Base-by-base conservation (phyloP, 2,329 filamentous ascomycete genomes). In the Fusarium sp. region DNA sequence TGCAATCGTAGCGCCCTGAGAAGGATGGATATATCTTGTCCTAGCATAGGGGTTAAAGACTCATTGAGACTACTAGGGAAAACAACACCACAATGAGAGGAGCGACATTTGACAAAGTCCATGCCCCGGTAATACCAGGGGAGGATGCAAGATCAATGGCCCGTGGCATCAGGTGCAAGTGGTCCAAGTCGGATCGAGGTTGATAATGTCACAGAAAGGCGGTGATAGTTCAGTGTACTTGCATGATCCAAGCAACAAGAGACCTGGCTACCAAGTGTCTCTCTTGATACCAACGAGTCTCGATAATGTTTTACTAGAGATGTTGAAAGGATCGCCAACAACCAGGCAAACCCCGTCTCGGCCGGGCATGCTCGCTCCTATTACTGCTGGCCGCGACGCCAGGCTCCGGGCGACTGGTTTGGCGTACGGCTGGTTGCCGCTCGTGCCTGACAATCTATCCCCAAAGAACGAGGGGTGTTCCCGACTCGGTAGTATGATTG, bases 361-460 rank as follows among this genome's bases (percentile, higher is more conserved):
- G 26, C 44, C 62, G 66, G 66, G 36, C 53, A 21, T 46, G 33
- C 47, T 70, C 43, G 19, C 19, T 19, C 56, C 40, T 67, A 45
- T 69, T 62, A 62, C 53, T 59, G 52, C 19, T 52, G 40, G 62
- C 39, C 45, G 22, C 40, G 55, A 24, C 17, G 45, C 53, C 53
- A 56, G 66, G 52, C 62, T 50, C 66, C 66, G 52, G 52, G 46
- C 40, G 46, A 70, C 62, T 69, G 67, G 67, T 56, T 67, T 69
- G 66, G 65, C 65, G 51, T 52, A 66, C 54, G 51, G 62, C 36
- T 59, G 66, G 51, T 68, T 40, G 47, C 44, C 56, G 55, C 52
- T 59, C 28, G 67, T 70, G 38, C 67, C 67, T 70, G 63, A 69
- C 58, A 68, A 71, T 70, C 67, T 42, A 71, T 57, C 21, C 55